phyloP scores from a whole-genome alignment of 192 early-diverging fungal species.

The Backusella circina region DNA sequence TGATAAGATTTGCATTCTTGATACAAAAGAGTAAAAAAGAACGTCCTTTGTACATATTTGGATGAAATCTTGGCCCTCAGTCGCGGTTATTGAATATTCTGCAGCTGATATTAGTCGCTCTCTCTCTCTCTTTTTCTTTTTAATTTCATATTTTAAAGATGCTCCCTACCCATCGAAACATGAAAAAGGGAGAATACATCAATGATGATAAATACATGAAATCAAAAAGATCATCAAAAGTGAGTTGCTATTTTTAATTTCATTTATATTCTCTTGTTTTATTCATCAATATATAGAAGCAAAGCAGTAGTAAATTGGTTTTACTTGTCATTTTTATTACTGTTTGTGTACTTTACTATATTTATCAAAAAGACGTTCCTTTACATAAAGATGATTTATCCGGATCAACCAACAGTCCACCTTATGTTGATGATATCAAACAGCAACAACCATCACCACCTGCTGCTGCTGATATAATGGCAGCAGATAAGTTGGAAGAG shows the following conservation, averaged over 20 bases:
- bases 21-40: too few relatives aligned
- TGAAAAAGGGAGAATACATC: slow-evolving; percentile 18
- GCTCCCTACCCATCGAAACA: slow-evolving; percentile 32
- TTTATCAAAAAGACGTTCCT: slow-evolving; percentile 1
- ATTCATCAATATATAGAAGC: background rate
- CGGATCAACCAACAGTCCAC: background rate
- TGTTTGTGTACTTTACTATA: background rate
- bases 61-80: too few relatives aligned
- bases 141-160: slow-evolving; percentile 13
- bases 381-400: background rate
- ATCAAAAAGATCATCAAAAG: background rate
- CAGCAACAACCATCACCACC: background rate
- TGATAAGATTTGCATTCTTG: too few relatives aligned
- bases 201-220: slow-evolving; percentile 37
- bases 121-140: background rate
- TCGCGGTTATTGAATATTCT: too few relatives aligned
- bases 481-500: background rate
- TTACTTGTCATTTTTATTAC: background rate
- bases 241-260: background rate
- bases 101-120: background rate
- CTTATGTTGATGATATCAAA: background rate
- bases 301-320: background rate
- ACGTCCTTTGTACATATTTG: too few relatives aligned
- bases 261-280: background rate
- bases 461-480: background rate